Evolutionary conservation across 164 flowering plant genomes (phyloP).

Genomic region (Litsea cubeba): DNA sequence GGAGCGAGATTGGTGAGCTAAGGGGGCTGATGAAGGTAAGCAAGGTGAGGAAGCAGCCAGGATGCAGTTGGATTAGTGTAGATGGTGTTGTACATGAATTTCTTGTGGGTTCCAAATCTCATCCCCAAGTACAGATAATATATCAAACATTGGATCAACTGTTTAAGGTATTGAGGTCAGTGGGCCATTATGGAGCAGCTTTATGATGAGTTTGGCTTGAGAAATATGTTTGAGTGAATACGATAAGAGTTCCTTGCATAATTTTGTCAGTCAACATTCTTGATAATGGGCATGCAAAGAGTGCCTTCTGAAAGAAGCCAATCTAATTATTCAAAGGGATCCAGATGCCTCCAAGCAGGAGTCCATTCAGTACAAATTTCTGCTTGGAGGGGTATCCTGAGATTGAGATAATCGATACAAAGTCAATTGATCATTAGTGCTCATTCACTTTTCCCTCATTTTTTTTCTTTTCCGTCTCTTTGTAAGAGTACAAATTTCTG

Average conservation of each 20-base stretch:
- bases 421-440: not conserved
- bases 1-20: conserved; percentile 43
- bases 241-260: no score
- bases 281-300: not conserved
- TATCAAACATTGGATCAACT: conserved; percentile 1
- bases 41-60: conserved; percentile 37
- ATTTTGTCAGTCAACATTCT: no score
- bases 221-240: no score
- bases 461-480: not conserved
- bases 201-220: not conserved
- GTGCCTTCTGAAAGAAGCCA: not conserved
- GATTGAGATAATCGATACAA: not conserved
- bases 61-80: conserved; percentile 50
- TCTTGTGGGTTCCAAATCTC: conserved; percentile 27
- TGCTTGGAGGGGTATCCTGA: not conserved
- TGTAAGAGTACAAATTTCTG: not conserved
- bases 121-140: not conserved
- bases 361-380: not conserved
- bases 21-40: conserved; percentile 37
- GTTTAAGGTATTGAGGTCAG: not conserved
- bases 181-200: not conserved
- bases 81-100: conserved; percentile 52
- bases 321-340: not conserved
- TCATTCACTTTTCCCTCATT: not conserved
- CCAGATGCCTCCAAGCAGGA: not conserved